Evolutionary conservation across 331 rosid genomes (phyloP), one percentile per base, ranked within the genome.

Genomic region (Stylosanthes scabra): DNA sequence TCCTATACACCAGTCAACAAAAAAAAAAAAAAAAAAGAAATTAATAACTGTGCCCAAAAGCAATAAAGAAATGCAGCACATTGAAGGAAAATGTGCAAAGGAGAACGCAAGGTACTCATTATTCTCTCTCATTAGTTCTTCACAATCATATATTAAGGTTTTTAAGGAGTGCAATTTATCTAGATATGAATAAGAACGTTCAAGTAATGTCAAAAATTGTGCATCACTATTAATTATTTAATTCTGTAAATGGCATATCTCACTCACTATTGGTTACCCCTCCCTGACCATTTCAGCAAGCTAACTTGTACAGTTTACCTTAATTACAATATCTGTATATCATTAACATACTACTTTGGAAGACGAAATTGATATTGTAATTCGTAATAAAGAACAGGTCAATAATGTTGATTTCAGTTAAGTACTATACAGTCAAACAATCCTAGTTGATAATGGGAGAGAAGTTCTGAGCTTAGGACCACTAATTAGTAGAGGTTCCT

Each of bases 1-100:
- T 61, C 82, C 97, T 95, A 90, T 62, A 81, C 29, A 81, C 14
- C 66, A 70, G 52, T 75, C 79, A 62, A 13, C 65, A 78, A 62
- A 61, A 10, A 57, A 42, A 65, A n/a, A n/a, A n/a, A n/a, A 40
- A 11, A n/a, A 61, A 76, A 16, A 59, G 66, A 59, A 62, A 28
- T 62, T 75, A n/a, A 66, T 55, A 79, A 29, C 31, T 59, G 51
- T 47, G 73, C 6, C 7, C 54, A 12, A 4, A 12, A 4, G 7
- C 0, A 13, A 5, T 42, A 74, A 56, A 52, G 66, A 42, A 62
- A 28, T 62, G 71, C 37, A 71, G 61, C 82, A 40, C 34, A 51
- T 58, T 47, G 65, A 68, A 63, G 49, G 4, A 71, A 70, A 70
- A 69, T 45, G 60, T 45, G 47, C 55, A 25, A 51, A 68, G 63